A percentile compares a stretch with the other conserved stretches of the same genome.
Conservation (phyloP, 2,329 filamentous ascomycete genomes). For the Colletotrichum higginsianum region DNA sequence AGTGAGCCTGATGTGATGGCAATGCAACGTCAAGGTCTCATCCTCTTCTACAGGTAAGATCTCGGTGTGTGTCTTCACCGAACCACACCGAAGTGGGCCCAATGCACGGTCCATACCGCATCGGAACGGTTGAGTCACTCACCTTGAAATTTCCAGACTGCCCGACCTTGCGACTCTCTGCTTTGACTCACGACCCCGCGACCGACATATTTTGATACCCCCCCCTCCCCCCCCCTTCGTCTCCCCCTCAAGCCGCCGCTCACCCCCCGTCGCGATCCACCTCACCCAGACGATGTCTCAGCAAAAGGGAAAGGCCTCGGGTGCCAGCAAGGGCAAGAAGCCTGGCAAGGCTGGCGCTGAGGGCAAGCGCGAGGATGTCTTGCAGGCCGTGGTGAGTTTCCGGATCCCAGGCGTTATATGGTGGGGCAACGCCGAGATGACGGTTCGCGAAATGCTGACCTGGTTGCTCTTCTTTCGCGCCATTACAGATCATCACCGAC, state of each 20-base stretch:
- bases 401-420: slow-evolving; percentile 36
- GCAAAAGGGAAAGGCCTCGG: slow-evolving; percentile 56
- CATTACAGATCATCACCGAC: slow-evolving; percentile 84
- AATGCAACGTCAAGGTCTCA: too few species aligned
- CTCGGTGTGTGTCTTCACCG: slow-evolving; percentile 26
- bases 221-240: slow-evolving; percentile 7
- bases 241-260: slow-evolving; percentile 21
- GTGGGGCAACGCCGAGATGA: slow-evolving; percentile 46
- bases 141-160: slow-evolving; percentile 40
- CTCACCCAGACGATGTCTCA: slow-evolving; percentile 57
- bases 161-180: slow-evolving; percentile 11
- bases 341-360: slow-evolving; percentile 65
- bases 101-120: slow-evolving; percentile 35
- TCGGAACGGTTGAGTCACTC: slow-evolving; percentile 39
- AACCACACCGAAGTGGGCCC: slow-evolving; percentile 18
- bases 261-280: slow-evolving; percentile 31
- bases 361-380: slow-evolving; percentile 70
- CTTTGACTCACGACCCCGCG: slow-evolving; percentile 37
- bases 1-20: too few species aligned
- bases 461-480: slow-evolving; percentile 12
- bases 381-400: slow-evolving; percentile 69
- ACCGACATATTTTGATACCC: slow-evolving; percentile 7
- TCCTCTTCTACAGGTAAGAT: too few species aligned
- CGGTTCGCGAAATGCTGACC: slow-evolving; percentile 31
- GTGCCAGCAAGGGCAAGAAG: slow-evolving; percentile 67